Evolutionary conservation across 2,329 filamentous ascomycete species (phyloP).

Genomic region (Ceratocystiopsis sp.): DNA sequence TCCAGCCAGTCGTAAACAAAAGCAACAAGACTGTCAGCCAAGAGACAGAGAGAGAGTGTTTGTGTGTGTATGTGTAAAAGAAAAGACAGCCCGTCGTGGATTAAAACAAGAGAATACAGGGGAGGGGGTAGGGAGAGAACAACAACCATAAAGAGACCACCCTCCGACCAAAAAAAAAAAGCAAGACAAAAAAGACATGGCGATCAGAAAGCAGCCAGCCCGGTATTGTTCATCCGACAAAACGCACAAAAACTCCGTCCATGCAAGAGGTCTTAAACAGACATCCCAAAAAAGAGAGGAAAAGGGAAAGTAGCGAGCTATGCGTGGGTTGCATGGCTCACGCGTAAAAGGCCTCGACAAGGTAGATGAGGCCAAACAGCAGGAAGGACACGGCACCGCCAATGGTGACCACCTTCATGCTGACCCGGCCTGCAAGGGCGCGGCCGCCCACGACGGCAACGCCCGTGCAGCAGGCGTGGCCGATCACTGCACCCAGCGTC

Average conservation of each 20-base stretch:
- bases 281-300: background rate
- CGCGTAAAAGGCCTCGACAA: conserved; percentile 57
- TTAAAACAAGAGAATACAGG: background rate
- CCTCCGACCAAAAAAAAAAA: background rate
- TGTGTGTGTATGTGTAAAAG: background rate
- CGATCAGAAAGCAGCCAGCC: no score
- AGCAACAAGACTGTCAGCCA: no score
- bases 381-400: conserved; percentile 85
- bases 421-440: conserved; percentile 84
- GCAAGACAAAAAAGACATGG: no score
- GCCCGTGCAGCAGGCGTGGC: conserved; percentile 79
- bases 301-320: background rate
- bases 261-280: conserved; percentile 9
- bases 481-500: conserved; percentile 68
- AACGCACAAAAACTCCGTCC: conserved; percentile 8
- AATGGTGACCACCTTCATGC: conserved; percentile 86
- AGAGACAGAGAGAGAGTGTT: background rate
- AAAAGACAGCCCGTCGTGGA: background rate
- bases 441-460: conserved; percentile 82
- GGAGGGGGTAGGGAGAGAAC: background rate
- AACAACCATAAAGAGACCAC: background rate
- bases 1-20: background rate
- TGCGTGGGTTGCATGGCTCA: no score
- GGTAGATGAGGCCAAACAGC: conserved; percentile 79
- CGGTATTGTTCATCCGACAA: conserved; percentile 1